Evolutionary conservation across 2,329 filamentous ascomycete species (phyloP), one percentile per base, ranked within the genome.

Genomic region (Penicillium nordicum): DNA sequence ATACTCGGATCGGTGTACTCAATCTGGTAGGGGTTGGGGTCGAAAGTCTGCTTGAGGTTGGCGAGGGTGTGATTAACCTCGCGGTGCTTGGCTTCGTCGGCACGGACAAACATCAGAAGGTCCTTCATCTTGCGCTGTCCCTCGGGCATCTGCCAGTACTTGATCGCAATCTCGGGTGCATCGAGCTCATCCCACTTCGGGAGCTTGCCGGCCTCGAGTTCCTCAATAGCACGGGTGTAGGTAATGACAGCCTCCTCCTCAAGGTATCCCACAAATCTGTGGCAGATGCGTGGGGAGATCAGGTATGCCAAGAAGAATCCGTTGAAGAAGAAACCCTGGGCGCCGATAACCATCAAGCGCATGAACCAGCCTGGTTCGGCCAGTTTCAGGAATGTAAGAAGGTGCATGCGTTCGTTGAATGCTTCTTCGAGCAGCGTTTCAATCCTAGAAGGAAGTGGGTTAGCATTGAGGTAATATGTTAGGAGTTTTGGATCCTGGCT

Each of bases 171-270:
- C 57, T 96, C 90, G 0, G 94, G 94, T 3, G 94, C 90, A 51
- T 82, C 67, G 68, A 96, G 87, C 8, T 86, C 82, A 27, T 84
- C 80, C 92, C 94, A 99, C 65, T 85, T 85, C 0, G 92, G 92
- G 14, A 97, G 78, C 57, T 85, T 83, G n/a, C 93, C 93, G 3
- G 83, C 81, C 57, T 97, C 92, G 25, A 99, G 83, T 69, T 97
- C 94, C 63, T 86, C 80, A 66, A 97, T 89, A 58, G 91, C 90
- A 48, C 92, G 86, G 0, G 91, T 94, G 78, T 99, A 99, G 0
- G 94, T 99, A 69, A 96, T 84, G 1, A 97, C 93, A 9, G 94
- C 94, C 75, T 99, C 94, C 73, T 99, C 94, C 75, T 99, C 94
- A 12, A 99, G 85, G 67, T 97, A 97, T 1, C 92, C 94, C 51